These are phyloP conservation scores for Lactarius tabidus DNA, from an alignment of 768 basidiomycete genomes.

Conservation along the genomic window DNA sequence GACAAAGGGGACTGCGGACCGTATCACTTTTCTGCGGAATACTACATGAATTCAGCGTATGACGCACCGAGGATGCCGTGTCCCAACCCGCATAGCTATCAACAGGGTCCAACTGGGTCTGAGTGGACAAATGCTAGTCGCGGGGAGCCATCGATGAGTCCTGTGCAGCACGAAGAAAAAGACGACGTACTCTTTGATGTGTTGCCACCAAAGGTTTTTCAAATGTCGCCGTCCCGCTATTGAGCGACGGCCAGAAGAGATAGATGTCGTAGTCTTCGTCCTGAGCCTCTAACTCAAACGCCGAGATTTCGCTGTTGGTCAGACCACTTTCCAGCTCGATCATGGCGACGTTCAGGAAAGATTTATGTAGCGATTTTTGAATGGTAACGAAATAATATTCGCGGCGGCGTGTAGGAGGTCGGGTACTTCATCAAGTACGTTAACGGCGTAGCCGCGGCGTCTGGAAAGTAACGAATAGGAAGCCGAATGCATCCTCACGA, in stretches of 20 bases:
- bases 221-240: background rate
- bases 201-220: background rate
- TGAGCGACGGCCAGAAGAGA: slow-evolving; percentile 23
- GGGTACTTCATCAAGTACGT: background rate
- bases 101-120: background rate
- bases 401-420: background rate
- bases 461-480: slow-evolving; percentile 9
- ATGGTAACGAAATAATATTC: background rate
- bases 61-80: slow-evolving; percentile 10
- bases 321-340: background rate
- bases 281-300: slow-evolving; percentile 5
- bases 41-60: background rate
- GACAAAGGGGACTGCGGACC: slow-evolving; percentile 8
- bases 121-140: background rate
- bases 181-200: slow-evolving; percentile 2
- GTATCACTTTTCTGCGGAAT: background rate
- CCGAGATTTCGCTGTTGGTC: background rate
- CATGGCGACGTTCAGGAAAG: slow-evolving; percentile 4
- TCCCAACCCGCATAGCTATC: slow-evolving; percentile 14
- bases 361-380: slow-evolving; percentile 1
- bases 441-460: slow-evolving; percentile 7
- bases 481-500: background rate
- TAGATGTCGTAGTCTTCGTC: slow-evolving; percentile 25
- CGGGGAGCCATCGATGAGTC: background rate
- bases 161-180: background rate